Conservation (phyloP, 2,329 filamentous ascomycete species). For the Claviceps sp. region DNA sequence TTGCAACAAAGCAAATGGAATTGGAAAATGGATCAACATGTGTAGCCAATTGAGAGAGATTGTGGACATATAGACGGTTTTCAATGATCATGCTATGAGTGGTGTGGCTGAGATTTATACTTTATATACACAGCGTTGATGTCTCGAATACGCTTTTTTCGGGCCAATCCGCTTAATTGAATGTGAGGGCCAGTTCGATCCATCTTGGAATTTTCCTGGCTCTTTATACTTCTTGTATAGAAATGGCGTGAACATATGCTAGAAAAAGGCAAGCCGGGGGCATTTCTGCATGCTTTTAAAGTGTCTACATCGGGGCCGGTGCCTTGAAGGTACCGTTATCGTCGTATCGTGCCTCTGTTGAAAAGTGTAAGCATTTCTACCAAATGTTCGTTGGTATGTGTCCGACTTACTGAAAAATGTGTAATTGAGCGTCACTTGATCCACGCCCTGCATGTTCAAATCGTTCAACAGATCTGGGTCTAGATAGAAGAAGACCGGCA, state of each 20-base stretch:
- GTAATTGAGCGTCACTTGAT: slow-evolving; percentile 91
- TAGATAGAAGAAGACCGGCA: slow-evolving; percentile 99
- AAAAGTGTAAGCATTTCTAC: background rate
- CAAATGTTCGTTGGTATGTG: too few species aligned
- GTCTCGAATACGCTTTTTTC: background rate
- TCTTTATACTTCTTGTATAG: background rate
- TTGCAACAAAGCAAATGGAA: too few species aligned
- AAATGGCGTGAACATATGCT: background rate
- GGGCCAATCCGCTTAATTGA: background rate
- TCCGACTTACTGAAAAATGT: slow-evolving; percentile 84
- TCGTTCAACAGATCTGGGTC: slow-evolving; percentile 91
- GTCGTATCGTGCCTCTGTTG: slow-evolving; percentile 31
- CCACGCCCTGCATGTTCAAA: slow-evolving; percentile 81
- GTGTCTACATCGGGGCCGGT: slow-evolving; percentile 12
- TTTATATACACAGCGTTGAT: background rate
- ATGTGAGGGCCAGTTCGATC: background rate
- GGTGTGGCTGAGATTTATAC: background rate
- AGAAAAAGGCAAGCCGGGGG: background rate
- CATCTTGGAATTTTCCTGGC: background rate
- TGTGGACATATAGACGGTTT: background rate
- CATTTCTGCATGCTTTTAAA: background rate
- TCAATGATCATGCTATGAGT: background rate
- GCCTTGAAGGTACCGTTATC: slow-evolving; percentile 31
- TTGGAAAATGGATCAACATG: too few species aligned
- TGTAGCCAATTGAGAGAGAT: background rate